Percentiles rank a stretch among this genome's conserved stretches.
These are phyloP conservation scores for Didymella exigua DNA, from an alignment of 2,329 filamentous ascomycete genomes.

Conservation along the genomic window DNA sequence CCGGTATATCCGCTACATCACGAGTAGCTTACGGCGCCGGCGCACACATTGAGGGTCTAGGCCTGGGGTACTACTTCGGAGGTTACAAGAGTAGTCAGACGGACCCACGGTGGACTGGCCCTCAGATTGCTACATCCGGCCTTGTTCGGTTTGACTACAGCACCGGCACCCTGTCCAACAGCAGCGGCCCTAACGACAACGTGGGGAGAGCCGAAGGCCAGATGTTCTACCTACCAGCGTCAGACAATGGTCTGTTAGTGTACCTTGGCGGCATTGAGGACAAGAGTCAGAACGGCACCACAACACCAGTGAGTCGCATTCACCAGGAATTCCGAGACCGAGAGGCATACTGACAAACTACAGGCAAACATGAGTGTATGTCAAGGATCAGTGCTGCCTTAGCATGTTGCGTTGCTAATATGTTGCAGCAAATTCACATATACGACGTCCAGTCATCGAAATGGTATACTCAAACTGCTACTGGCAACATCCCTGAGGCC, in stretches of 20 bases:
- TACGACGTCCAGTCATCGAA: constrained; percentile 65
- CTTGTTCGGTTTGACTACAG: constrained; percentile 65
- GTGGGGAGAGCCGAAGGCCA: constrained; percentile 63
- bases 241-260: constrained; percentile 64
- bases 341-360: not conserved
- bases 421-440: constrained; percentile 57
- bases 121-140: constrained; percentile 56
- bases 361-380: constrained; percentile 47
- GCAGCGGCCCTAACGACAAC: constrained; percentile 60
- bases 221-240: constrained; percentile 65
- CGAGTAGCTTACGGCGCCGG: constrained; percentile 64
- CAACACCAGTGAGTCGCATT: constrained; percentile 33
- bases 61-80: constrained; percentile 66
- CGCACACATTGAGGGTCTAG: constrained; percentile 59
- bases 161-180: constrained; percentile 58
- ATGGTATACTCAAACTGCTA: constrained; percentile 66
- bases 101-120: constrained; percentile 57
- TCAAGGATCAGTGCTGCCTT: not conserved
- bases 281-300: constrained; percentile 54
- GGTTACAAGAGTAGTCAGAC: constrained; percentile 65
- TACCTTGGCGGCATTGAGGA: constrained; percentile 67
- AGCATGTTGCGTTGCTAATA: not conserved
- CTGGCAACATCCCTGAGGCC: constrained; percentile 58
- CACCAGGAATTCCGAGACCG: too few relatives aligned
- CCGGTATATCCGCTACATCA: constrained; percentile 44